Base-by-base conservation (phyloP, 176 grass and related monocot species). In the Eragrostis curvula region DNA sequence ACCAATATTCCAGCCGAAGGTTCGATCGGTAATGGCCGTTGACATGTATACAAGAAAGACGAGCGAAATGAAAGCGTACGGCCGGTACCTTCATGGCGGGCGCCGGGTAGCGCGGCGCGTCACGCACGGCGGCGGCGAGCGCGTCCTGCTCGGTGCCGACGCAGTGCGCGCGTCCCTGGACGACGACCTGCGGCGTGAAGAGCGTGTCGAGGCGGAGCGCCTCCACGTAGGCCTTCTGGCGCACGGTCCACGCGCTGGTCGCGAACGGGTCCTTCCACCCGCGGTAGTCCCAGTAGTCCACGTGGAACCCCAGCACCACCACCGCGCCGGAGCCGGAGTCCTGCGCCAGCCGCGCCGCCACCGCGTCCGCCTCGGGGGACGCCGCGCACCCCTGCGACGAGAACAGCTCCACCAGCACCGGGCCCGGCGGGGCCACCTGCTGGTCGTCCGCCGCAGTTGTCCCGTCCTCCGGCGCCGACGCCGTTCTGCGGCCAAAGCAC, bases 201-300 rank as follows among this genome's bases (percentile, higher is more conserved):
- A 98, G 85, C 44, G 92, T 95, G 82, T 98, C 96, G 47, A 98
- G 96, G 12, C 87, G 89, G 66, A 98, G 86, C 63, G 90, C 69
- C 84, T 98, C 96, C 61, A 98, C 96, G 79, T 93, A 98, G 6
- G 92, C 79, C 88, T 98, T 98, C 84, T 98, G 96, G 50, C 96
- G 89, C 67, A 95, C 92, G 9, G 96, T 90, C 96, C 96, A 98
- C 5, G 79, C 81, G 92, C 92, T 95, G 60, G 86, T 83, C 20
- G 85, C 96, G 83, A 98, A 95, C 2, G 88, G 92, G 78, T 98
- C 96, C 86, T 93, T 89, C 96, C 96, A 98, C 20, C 92, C 92
- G 42, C 85, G 62, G 81, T 98, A 89, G 81, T 98, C 92, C 92
- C 92, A 95, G 74, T 95, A 95, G 68, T 98, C 96, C n/a, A 98